Conservation (phyloP, 768 basidiomycete species). For the Hebeloma cylindrosporum region DNA sequence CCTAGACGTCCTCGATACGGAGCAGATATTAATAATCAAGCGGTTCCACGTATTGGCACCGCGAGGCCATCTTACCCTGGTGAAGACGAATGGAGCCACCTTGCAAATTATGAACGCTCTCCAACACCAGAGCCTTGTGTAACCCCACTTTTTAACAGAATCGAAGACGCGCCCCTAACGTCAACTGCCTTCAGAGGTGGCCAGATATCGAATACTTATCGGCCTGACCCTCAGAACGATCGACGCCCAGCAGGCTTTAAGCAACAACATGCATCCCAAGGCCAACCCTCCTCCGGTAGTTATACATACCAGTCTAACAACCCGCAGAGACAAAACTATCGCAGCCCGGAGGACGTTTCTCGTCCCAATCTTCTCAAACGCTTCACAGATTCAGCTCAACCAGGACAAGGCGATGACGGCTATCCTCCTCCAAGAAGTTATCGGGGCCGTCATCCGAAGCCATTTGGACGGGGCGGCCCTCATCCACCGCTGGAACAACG, state of each 20-base stretch:
- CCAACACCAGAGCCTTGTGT: conserved; percentile 20
- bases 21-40: background rate
- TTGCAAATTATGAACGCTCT: conserved; percentile 22
- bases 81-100: conserved; percentile 19
- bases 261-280: background rate
- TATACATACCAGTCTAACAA: background rate
- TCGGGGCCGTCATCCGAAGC: background rate
- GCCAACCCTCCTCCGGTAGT: background rate
- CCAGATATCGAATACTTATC: conserved; percentile 18
- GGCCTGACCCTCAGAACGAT: background rate
- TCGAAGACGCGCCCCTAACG: conserved; percentile 14
- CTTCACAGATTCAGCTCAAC: conserved; percentile 14
- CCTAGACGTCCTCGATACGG: conserved; percentile 20
- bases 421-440: conserved; percentile 2
- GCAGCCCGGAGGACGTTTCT: conserved; percentile 4
- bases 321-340: background rate
- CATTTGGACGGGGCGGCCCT: conserved; percentile 1
- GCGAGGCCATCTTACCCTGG: background rate
- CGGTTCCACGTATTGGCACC: background rate
- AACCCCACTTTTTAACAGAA: conserved; percentile 2
- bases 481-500: conserved; percentile 24
- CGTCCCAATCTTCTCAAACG: conserved; percentile 17
- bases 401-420: background rate
- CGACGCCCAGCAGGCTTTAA: background rate
- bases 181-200: conserved; percentile 11